These are phyloP conservation scores for Alternaria sp. DNA, from an alignment of 2,329 filamentous ascomycete genomes.

Conservation along the genomic window DNA sequence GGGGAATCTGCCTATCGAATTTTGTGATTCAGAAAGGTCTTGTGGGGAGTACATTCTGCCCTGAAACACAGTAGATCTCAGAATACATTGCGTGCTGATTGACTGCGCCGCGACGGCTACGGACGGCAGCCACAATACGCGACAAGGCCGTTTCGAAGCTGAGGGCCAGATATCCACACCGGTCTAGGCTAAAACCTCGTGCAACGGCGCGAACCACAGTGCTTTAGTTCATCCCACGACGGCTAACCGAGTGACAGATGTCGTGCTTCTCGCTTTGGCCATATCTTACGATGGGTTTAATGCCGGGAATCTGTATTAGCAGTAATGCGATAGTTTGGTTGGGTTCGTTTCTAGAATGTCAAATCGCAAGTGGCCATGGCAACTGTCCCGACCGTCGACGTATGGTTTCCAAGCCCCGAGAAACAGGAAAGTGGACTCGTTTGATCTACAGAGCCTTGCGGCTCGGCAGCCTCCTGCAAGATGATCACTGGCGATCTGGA, in stretches of 20 bases:
- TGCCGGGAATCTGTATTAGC: neutral
- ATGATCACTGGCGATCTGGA: conserved; percentile 1
- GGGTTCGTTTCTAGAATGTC: neutral
- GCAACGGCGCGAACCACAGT: conserved; percentile 12
- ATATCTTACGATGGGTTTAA: neutral
- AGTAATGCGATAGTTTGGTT: neutral
- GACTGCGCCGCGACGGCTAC: neutral
- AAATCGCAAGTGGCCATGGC: neutral
- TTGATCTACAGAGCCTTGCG: conserved; percentile 3
- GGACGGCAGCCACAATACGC: neutral
- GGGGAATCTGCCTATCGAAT: neutral
- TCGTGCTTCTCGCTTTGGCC: neutral
- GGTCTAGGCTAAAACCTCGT: neutral
- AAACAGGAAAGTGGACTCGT: neutral
- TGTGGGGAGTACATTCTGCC: neutral
- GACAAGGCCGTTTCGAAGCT: conserved; percentile 10
- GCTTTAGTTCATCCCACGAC: neutral
- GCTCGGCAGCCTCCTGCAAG: neutral
- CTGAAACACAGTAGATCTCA: neutral
- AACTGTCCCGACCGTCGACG: neutral
- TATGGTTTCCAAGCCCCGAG: neutral
- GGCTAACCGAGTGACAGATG: conserved; percentile 12
- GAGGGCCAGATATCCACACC: neutral
- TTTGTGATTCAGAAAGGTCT: too few species aligned
- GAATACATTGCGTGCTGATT: neutral